These are phyloP conservation scores for Chimonanthus praecox DNA, from an alignment of 164 flowering plant species.

Conservation along the genomic window DNA sequence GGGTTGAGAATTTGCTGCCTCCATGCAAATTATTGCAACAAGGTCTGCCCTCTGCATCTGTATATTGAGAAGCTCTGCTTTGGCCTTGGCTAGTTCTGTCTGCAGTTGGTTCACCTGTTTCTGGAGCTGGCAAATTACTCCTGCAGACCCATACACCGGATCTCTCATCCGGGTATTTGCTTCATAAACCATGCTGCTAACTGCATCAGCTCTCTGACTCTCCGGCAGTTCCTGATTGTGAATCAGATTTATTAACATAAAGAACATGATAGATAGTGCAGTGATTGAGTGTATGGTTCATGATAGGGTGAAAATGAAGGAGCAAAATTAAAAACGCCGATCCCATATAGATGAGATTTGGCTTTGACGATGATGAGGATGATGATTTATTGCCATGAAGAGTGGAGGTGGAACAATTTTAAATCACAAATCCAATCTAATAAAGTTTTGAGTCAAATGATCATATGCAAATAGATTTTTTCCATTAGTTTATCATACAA, in stretches of 20 bases:
- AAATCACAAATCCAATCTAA: no score
- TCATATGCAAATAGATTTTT: no score
- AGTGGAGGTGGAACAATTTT: no score
- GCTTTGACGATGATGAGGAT: no score
- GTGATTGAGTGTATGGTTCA: no score
- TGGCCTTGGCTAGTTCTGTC: slow-evolving; percentile 55
- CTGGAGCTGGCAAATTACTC: slow-evolving; percentile 68
- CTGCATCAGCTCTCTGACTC: slow-evolving; percentile 61
- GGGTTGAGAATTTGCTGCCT: slow-evolving; percentile 22
- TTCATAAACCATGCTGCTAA: slow-evolving; percentile 82
- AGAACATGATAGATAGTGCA: no score
- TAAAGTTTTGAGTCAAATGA: no score
- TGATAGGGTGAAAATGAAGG: no score
- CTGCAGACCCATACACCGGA: slow-evolving; percentile 74
- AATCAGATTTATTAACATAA: neutral
- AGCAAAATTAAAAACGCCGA: no score
- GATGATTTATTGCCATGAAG: no score
- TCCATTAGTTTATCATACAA: no score
- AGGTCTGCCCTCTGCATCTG: slow-evolving; percentile 49
- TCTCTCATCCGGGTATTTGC: slow-evolving; percentile 67
- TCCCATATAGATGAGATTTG: no score
- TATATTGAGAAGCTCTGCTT: slow-evolving; percentile 53
- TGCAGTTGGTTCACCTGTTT: slow-evolving; percentile 65
- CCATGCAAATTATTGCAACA: slow-evolving; percentile 48
- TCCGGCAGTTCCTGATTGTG: slow-evolving; percentile 62